phyloP scores from a whole-genome alignment of 179 eudicot species.

The Sideroxylon spinosum region DNA sequence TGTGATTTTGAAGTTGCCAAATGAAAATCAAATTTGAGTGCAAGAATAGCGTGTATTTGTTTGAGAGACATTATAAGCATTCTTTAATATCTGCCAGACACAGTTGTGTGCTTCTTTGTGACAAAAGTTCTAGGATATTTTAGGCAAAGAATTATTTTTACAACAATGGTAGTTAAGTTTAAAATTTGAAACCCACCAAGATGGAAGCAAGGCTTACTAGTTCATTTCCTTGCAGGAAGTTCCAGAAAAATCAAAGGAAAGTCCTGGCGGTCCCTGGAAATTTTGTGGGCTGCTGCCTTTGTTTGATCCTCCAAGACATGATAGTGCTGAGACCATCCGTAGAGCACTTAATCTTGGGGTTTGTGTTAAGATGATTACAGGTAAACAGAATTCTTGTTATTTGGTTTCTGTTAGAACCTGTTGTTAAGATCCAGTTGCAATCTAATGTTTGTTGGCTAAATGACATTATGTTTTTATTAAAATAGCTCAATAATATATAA shows the following conservation, averaged over 20 bases:
- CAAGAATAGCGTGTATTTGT: not conserved
- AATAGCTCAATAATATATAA: too few species aligned
- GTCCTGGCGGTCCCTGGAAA: conserved; percentile 68
- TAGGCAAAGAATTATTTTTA: not conserved
- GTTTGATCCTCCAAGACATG: conserved; percentile 83
- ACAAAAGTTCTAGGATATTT: too few species aligned
- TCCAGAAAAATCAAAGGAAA: conserved; percentile 56
- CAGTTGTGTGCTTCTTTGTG: not conserved
- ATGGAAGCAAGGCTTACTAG: not conserved
- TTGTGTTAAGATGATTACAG: conserved; percentile 78
- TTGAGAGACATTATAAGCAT: not conserved
- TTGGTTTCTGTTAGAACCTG: not conserved
- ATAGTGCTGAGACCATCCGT: conserved; percentile 77
- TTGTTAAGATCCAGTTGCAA: not conserved
- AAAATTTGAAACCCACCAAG: not conserved
- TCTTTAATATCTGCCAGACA: not conserved
- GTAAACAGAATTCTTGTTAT: conserved; percentile 24
- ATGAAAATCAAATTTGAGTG: not conserved
- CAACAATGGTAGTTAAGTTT: not conserved
- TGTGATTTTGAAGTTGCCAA: not conserved
- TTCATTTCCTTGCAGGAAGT: conserved; percentile 34
- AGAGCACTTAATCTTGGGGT: conserved; percentile 78
- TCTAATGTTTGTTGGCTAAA: not conserved
- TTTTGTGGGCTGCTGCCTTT: conserved; percentile 72
- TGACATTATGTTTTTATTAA: too few species aligned